A percentile compares a stretch with the other conserved stretches of the same genome.
These are phyloP conservation scores for Rosa rugosa DNA, from an alignment of 306 rosid genomes.

Conservation along the genomic window DNA sequence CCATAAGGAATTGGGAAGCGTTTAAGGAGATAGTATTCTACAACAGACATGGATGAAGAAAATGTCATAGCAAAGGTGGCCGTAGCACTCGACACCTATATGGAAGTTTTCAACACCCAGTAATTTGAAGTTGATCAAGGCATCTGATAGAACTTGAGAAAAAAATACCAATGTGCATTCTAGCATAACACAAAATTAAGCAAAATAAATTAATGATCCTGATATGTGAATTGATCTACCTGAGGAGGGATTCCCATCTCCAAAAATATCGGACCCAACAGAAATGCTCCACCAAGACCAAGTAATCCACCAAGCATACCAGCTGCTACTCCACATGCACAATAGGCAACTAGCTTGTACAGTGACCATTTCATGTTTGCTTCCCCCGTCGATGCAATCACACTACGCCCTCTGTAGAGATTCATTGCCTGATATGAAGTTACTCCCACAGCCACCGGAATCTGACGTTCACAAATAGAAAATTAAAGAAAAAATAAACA, in stretches of 20 bases:
- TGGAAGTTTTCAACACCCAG: not conserved
- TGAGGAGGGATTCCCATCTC: slow-evolving; percentile 85
- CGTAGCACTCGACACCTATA: slow-evolving; percentile 81
- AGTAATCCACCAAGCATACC: slow-evolving; percentile 80
- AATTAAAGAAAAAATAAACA: slow-evolving; percentile 19
- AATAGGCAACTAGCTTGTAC: slow-evolving; percentile 41
- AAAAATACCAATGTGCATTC: not conserved
- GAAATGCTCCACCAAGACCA: slow-evolving; percentile 84
- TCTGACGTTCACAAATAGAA: slow-evolving; percentile 46
- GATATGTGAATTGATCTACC: slow-evolving; percentile 29
- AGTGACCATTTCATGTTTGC: slow-evolving; percentile 36
- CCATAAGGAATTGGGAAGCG: slow-evolving; percentile 82
- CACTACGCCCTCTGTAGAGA: slow-evolving; percentile 58
- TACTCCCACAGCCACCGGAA: slow-evolving; percentile 63
- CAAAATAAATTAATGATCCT: not conserved
- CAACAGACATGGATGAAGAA: slow-evolving; percentile 80
- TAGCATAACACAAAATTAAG: not conserved
- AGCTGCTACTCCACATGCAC: slow-evolving; percentile 51
- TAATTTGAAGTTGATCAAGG: too few relatives aligned
- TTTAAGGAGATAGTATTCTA: slow-evolving; percentile 69
- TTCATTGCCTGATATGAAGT: slow-evolving; percentile 58
- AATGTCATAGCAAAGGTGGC: slow-evolving; percentile 82
- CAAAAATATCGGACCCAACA: slow-evolving; percentile 74
- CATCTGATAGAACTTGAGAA: not conserved
- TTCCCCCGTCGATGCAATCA: slow-evolving; percentile 59